Base-by-base conservation (phyloP, 805 yeast species). In the Candida ficus region DNA sequence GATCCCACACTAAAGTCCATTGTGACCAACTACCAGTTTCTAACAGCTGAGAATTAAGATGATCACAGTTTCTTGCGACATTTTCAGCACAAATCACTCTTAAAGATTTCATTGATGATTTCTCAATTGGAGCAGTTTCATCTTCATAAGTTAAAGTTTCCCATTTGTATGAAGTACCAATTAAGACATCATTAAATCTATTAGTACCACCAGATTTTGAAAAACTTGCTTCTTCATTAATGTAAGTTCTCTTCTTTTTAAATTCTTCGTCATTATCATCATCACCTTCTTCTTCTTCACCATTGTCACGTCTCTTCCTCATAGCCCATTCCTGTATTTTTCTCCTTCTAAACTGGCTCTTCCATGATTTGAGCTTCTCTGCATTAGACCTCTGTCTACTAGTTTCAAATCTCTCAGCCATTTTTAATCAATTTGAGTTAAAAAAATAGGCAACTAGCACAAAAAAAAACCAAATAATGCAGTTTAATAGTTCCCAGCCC, bases 1-100 rank as follows among this genome's bases (percentile, higher is more conserved):
- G 46, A 1, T 45, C 12, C 72, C 72, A 67, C 1, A 65, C 66
- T 2, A 14, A 21, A 8, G 34, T 25, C 70, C 70, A 64, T 7
- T 54, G 36, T 25, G 33, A 33, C 59, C 50, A 64, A 35, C 20
- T 49, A 8, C 41, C 49, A 9, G 48, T 36, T 12, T 38, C 38
- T 6, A 66, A 37, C 32, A 62, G 60, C 2, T 40, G 23, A 1
- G 14, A 17, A 0, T 46, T 57, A 18, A 66, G 29, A 6, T 35
- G 39, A 1, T 46, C 33, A 3, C 59, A 44, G 21, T 50, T 37
- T 14, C 46, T 48, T 0, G 67, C 66, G 7, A 65, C 41, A 25
- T 46, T 46, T 35, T 44, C 36, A 4, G 64, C 50, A 33, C 61
- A 48, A 0, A 52, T 26, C 7, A 43, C 39, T 38, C 54, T 59